Conservation (phyloP, 352 stramenopile genomes). For the Pythium scleroteichum region DNA sequence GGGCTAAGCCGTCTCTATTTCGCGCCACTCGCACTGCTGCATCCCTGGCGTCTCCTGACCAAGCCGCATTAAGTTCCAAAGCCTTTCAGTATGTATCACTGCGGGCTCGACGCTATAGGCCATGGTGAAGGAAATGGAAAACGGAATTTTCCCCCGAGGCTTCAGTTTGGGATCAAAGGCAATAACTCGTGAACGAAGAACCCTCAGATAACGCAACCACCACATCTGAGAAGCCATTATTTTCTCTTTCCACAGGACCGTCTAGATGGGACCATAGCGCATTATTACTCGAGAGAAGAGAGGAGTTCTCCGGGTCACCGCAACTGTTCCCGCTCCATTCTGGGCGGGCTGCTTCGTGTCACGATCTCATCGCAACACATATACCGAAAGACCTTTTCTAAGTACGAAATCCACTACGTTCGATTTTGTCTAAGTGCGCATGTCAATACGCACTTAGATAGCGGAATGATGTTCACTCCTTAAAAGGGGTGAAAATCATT, state of each 20-base stretch:
- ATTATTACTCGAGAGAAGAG: background rate
- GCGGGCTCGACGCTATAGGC: too few species aligned
- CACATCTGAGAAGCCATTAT: background rate
- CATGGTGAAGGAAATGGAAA: too few species aligned
- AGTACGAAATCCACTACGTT: background rate
- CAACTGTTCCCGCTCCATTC: background rate
- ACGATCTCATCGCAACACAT: constrained; percentile 16
- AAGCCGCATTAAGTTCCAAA: too few species aligned
- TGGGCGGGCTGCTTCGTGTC: constrained; percentile 19
- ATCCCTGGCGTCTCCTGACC: too few species aligned
- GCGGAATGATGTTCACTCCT: too few species aligned
- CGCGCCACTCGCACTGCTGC: too few species aligned
- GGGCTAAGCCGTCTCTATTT: constrained; percentile 46
- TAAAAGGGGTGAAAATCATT: too few species aligned
- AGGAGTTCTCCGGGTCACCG: background rate
- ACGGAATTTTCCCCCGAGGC: too few species aligned
- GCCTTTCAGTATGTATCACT: too few species aligned
- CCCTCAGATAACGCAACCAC: background rate
- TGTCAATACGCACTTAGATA: too few species aligned
- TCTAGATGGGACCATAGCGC: background rate
- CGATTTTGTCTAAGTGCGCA: background rate
- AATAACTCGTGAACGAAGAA: too few species aligned
- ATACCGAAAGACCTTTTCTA: background rate
- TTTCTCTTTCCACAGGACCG: background rate
- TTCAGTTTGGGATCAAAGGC: too few species aligned